Conservation (phyloP, 768 basidiomycete genomes). For the Daedaleopsis nitida region DNA sequence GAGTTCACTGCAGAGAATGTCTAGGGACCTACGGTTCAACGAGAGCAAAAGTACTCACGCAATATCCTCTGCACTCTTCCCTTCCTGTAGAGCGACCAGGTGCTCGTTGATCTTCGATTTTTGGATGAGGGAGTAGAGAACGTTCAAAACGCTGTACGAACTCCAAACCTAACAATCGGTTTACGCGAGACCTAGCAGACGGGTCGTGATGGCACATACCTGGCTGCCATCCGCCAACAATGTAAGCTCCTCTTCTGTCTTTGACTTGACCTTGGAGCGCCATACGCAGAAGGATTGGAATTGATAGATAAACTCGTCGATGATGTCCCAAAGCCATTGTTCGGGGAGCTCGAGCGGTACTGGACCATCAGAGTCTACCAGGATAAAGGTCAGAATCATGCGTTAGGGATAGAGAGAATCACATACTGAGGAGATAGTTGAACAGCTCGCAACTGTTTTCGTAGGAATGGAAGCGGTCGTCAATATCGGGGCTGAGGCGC, state of each 20-base stretch:
- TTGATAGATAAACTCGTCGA: constrained; percentile 98
- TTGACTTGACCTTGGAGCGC: constrained; percentile 80
- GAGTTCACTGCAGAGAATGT: constrained; percentile 56
- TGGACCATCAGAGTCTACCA: constrained; percentile 87
- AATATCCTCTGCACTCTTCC: constrained; percentile 81
- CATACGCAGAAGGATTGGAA: constrained; percentile 96
- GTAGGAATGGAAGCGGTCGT: constrained; percentile 97
- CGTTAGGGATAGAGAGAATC: neutral
- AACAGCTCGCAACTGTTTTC: constrained; percentile 98
- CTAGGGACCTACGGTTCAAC: neutral
- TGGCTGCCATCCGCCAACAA: constrained; percentile 79
- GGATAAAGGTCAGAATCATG: neutral
- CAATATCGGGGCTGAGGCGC: constrained; percentile 90
- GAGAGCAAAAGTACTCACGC: constrained; percentile 52
- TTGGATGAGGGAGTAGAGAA: constrained; percentile 97
- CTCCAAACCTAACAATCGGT: constrained; percentile 75
- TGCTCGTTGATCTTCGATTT: constrained; percentile 96
- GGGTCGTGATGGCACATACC: constrained; percentile 28
- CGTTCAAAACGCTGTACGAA: constrained; percentile 97
- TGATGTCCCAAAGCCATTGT: constrained; percentile 98
- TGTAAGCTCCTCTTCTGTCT: constrained; percentile 86
- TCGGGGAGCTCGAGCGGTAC: constrained; percentile 93
- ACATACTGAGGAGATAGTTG: constrained; percentile 92
- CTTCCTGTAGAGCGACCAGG: constrained; percentile 77
- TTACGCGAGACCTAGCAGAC: neutral